phyloP scores from a whole-genome alignment of 306 rosid genomes.

The Chamaecrista fasciculata region DNA sequence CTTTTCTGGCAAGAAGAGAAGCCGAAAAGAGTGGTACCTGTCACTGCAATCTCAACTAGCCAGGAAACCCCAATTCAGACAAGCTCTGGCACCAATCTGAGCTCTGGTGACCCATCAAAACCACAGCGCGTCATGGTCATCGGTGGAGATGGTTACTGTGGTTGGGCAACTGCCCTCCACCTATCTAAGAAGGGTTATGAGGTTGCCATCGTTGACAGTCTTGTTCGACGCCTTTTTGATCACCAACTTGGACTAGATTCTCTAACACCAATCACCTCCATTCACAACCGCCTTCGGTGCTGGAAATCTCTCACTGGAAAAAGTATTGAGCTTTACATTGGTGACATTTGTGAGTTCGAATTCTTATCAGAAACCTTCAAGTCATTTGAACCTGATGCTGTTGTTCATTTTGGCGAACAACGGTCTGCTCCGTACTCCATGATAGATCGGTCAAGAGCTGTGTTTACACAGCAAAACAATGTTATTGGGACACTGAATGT shows the following conservation, averaged over 20 bases:
- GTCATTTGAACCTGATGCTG: conserved; percentile 88
- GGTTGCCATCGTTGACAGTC: conserved; percentile 90
- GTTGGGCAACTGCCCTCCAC: conserved; percentile 99
- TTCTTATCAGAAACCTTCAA: conserved; percentile 82
- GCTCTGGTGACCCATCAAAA: conserved; percentile 50
- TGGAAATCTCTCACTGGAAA: conserved; percentile 93
- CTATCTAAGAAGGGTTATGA: conserved; percentile 88
- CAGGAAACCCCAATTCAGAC: conserved; percentile 57
- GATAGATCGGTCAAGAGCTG: conserved; percentile 95
- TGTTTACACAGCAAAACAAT: conserved; percentile 85
- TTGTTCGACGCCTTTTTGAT: conserved; percentile 86
- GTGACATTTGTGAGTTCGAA: conserved; percentile 93
- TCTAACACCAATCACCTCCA: conserved; percentile 81
- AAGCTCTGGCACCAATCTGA: conserved; percentile 29
- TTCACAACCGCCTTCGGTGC: conserved; percentile 68
- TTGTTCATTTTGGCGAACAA: conserved; percentile 94
- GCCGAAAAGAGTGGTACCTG: conserved; percentile 39
- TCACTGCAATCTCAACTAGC: conserved; percentile 54
- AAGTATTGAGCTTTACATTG: conserved; percentile 71
- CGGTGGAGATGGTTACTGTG: conserved; percentile 98
- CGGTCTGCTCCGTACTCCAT: conserved; percentile 94
- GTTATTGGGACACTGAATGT: conserved; percentile 92
- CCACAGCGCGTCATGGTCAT: conserved; percentile 79
- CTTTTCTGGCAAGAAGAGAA: conserved; percentile 46
- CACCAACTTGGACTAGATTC: conserved; percentile 90